Conservation (phyloP, 148 eudicot genomes). For the Arbutus unedo region DNA sequence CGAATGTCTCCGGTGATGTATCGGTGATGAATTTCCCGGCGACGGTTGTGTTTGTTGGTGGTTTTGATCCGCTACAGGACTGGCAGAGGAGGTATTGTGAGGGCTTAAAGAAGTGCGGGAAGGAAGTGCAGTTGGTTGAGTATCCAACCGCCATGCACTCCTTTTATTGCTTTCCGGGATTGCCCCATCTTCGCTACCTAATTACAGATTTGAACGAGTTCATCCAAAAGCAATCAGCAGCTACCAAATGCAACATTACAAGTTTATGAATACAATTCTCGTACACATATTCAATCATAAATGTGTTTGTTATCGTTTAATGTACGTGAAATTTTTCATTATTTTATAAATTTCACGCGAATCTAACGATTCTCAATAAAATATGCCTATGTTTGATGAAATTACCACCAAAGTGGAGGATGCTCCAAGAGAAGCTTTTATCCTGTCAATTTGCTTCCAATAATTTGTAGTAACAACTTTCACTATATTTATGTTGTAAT, state of each 20-base stretch:
- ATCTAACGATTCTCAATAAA: too few relatives aligned
- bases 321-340: too few relatives aligned
- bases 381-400: too few relatives aligned
- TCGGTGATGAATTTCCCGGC: constrained; percentile 27
- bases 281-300: too few relatives aligned
- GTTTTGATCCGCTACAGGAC: constrained; percentile 38
- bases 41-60: constrained; percentile 32
- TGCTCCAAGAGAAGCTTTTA: too few relatives aligned
- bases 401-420: too few relatives aligned
- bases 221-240: constrained; percentile 24
- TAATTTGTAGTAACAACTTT: too few relatives aligned
- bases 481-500: too few relatives aligned
- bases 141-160: constrained; percentile 30
- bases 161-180: constrained; percentile 26
- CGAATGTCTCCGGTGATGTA: constrained; percentile 19
- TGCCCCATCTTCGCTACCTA: constrained; percentile 19
- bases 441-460: too few relatives aligned
- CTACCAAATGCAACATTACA: neutral
- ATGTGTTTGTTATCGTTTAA: too few relatives aligned
- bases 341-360: too few relatives aligned
- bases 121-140: constrained; percentile 36
- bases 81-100: constrained; percentile 34
- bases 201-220: constrained; percentile 22
- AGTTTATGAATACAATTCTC: too few relatives aligned
- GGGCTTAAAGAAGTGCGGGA: constrained; percentile 29